phyloP scores from a whole-genome alignment of 129 eudicot genomes.

The Cynara cardunculus region DNA sequence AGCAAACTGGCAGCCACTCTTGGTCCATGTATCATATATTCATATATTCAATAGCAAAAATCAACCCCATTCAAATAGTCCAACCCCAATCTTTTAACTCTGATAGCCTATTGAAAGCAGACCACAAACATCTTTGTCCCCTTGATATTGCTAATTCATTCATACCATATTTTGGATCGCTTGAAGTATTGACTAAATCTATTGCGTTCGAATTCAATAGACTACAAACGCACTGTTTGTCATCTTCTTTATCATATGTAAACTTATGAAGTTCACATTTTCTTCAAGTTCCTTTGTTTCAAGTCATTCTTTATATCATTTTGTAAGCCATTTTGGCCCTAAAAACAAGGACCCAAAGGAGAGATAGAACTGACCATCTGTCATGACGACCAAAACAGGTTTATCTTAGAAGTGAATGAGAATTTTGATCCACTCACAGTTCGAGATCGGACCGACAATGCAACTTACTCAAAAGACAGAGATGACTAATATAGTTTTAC shows the following conservation, averaged over 20 bases:
- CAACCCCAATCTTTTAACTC: not conserved
- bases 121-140: not conserved
- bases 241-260: not conserved
- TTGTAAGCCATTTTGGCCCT: not conserved
- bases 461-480: not conserved
- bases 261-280: not conserved
- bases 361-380: not conserved
- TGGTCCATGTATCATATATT: not conserved
- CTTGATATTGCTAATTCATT: not conserved
- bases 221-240: not conserved
- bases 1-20: not conserved
- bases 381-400: not conserved
- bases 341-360: not conserved
- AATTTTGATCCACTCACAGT: not conserved
- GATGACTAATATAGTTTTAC: not conserved
- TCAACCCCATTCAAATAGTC: too few species aligned
- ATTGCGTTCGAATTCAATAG: not conserved
- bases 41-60: not conserved
- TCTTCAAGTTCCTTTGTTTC: not conserved
- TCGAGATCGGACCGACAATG: not conserved
- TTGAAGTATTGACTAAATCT: not conserved
- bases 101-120: not conserved
- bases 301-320: not conserved
- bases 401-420: not conserved
- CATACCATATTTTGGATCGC: not conserved